A percentile compares a stretch with the other conserved stretches of the same genome.
Evolutionary conservation across 345 rosid species (phyloP).

Genomic region (Salix purpurea): DNA sequence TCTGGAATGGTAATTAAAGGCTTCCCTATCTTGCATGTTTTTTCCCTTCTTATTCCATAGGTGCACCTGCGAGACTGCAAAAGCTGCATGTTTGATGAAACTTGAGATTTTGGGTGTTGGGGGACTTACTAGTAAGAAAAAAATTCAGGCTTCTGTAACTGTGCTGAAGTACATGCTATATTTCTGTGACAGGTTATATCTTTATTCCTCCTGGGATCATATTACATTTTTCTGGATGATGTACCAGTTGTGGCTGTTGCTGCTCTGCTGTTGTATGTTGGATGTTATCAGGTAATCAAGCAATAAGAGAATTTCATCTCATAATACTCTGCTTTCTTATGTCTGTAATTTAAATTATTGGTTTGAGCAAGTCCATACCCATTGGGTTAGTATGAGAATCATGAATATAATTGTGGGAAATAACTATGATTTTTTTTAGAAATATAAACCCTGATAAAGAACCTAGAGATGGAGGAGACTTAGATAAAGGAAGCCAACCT

Average conservation of each 20-base stretch:
- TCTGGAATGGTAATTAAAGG: conserved; percentile 64
- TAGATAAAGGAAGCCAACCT: no score
- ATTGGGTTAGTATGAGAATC: not conserved
- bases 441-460: no score
- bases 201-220: conserved; percentile 82
- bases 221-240: conserved; percentile 70
- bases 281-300: conserved; percentile 87
- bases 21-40: not conserved
- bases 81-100: no score
- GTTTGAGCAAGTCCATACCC: not conserved
- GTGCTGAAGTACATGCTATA: conserved; percentile 14
- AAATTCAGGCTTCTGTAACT: not conserved
- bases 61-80: not conserved
- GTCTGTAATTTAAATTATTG: not conserved
- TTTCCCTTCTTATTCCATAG: conserved; percentile 2
- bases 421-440: no score
- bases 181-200: conserved; percentile 59
- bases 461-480: no score
- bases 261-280: conserved; percentile 81
- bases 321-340: conserved; percentile 2
- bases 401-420: no score
- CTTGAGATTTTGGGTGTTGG: no score
- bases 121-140: not conserved
- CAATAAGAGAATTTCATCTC: conserved; percentile 1
- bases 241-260: conserved; percentile 63